phyloP scores from a whole-genome alignment of 805 yeast genomes.

The Myxozyma vanderwaltii region DNA sequence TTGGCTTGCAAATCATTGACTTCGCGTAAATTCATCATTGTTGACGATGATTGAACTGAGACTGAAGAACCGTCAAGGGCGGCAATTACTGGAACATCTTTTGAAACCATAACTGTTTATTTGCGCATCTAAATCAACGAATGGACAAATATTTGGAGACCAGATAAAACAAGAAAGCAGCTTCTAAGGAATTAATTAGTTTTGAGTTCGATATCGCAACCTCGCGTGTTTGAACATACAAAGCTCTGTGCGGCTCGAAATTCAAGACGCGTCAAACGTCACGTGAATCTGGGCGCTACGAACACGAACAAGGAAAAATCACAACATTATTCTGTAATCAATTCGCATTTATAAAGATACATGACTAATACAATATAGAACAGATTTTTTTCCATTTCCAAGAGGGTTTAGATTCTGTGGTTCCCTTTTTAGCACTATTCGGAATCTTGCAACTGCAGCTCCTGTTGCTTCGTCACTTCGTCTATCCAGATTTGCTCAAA shows the following conservation, averaged over 20 bases:
- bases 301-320: neutral
- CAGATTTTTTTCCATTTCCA: neutral
- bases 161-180: too few relatives aligned
- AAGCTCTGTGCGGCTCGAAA: neutral
- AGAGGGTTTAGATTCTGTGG: neutral
- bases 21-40: conserved; percentile 2
- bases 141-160: too few relatives aligned
- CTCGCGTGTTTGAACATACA: neutral
- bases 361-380: neutral
- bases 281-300: neutral
- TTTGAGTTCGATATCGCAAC: neutral
- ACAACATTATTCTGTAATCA: neutral
- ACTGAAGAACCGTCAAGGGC: conserved; percentile 1
- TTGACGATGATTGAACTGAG: neutral
- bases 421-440: neutral
- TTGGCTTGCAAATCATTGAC: conserved; percentile 16
- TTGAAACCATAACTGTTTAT: neutral
- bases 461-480: neutral
- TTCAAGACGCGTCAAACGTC: neutral
- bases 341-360: neutral
- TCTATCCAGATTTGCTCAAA: conserved; percentile 8
- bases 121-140: neutral
- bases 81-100: neutral
- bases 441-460: neutral
- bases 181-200: neutral